Conservation (phyloP, 1,284 basidiomycete genomes). For the Fomitopsis palustris region DNA sequence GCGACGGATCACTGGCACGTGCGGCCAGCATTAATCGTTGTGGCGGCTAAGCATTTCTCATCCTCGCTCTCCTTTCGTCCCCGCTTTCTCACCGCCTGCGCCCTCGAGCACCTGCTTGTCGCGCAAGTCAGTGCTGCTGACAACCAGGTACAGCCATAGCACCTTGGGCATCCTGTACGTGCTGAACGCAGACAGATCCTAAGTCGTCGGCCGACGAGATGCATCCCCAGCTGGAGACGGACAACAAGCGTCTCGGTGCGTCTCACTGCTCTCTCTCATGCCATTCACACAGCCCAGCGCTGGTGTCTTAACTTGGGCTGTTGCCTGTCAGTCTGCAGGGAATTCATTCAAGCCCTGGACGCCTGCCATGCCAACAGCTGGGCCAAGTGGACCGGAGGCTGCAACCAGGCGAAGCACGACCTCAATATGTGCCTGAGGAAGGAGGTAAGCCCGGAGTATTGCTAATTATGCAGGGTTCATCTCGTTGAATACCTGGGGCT, state of each 20-base stretch:
- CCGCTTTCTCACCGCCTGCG: slow-evolving; percentile 1
- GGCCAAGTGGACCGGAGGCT: slow-evolving; percentile 64
- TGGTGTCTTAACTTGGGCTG: slow-evolving; percentile 7
- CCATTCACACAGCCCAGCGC: slow-evolving; percentile 13
- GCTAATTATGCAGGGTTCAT: neutral
- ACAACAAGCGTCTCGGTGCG: slow-evolving; percentile 5
- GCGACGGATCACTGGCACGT: slow-evolving; percentile 11
- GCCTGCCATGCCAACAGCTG: slow-evolving; percentile 60
- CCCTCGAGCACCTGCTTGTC: neutral
- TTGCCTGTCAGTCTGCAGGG: slow-evolving; percentile 53
- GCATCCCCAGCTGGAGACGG: slow-evolving; percentile 4
- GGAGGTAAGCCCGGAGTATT: slow-evolving; percentile 52
- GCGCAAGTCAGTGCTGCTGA: neutral
- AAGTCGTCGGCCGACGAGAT: neutral
- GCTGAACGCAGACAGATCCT: neutral
- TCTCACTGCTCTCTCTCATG: slow-evolving; percentile 1
- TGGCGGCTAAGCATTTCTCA: slow-evolving; percentile 6
- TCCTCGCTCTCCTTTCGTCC: neutral
- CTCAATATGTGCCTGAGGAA: slow-evolving; percentile 72
- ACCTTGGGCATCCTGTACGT: neutral
- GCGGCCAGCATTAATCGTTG: slow-evolving; percentile 5
- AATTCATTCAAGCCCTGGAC: slow-evolving; percentile 72
- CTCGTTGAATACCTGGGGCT: neutral
- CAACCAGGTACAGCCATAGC: neutral
- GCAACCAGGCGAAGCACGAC: slow-evolving; percentile 69